Evolutionary conservation across 2,329 filamentous ascomycete genomes (phyloP).

Genomic region (Ophiostoma quercus): DNA sequence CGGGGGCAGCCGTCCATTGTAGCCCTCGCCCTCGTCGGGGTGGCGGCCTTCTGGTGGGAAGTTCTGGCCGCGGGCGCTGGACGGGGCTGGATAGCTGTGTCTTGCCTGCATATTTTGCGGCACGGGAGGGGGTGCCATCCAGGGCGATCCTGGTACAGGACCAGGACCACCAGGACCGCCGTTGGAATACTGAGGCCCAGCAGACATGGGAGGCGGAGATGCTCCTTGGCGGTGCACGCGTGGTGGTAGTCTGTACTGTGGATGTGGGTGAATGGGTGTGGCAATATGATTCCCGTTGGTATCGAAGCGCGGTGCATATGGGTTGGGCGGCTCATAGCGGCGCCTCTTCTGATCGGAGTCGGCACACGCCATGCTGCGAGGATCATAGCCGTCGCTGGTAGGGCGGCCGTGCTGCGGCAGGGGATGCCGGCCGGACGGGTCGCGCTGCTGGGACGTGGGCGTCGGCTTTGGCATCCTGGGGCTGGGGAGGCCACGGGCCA

Average conservation of each 20-base stretch:
- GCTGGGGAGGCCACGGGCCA: neutral
- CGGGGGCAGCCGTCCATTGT: constrained; percentile 45
- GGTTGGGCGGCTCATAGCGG: constrained; percentile 44
- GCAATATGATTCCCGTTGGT: neutral
- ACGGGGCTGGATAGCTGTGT: neutral
- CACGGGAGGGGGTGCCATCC: constrained; percentile 24
- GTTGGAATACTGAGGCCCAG: constrained; percentile 35
- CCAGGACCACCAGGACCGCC: neutral
- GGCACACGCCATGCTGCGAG: constrained; percentile 40
- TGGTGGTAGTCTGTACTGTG: neutral
- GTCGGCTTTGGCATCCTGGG: neutral
- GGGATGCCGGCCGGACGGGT: constrained; percentile 13
- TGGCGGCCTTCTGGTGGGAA: neutral
- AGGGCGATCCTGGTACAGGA: constrained; percentile 21
- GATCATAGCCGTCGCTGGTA: constrained; percentile 32
- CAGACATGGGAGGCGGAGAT: constrained; percentile 48
- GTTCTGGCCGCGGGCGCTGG: neutral
- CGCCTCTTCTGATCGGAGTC: constrained; percentile 58
- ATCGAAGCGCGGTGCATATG: constrained; percentile 8
- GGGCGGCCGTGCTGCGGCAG: constrained; percentile 18
- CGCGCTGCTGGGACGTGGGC: neutral
- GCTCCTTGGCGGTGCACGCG: constrained; percentile 13
- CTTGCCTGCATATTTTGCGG: constrained; percentile 29
- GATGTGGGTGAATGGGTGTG: neutral
- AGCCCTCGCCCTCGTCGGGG: neutral